Conservation (phyloP, 176 grass and related monocot genomes). For the Oryza meridionalis region DNA sequence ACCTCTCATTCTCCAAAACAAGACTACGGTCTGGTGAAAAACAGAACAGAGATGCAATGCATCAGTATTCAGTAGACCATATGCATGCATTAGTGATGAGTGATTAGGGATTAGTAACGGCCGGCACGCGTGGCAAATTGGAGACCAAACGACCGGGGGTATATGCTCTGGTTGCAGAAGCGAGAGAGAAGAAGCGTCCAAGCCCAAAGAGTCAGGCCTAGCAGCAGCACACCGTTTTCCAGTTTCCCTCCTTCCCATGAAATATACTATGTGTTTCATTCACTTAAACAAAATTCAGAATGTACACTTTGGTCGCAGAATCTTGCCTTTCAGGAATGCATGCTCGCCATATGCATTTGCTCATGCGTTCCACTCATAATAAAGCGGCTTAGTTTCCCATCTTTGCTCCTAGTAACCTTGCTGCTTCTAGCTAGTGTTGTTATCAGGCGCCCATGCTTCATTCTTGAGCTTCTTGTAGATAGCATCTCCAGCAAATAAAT, state of each 20-base stretch:
- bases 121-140: background rate
- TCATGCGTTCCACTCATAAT: background rate
- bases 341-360: conserved; percentile 19
- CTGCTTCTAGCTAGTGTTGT: background rate
- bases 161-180: background rate
- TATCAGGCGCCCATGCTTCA: background rate
- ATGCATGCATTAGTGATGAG: no score
- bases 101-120: no score
- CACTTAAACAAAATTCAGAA: background rate
- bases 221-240: background rate
- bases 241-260: background rate
- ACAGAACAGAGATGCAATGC: background rate
- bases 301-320: conserved; percentile 13
- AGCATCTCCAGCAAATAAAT: background rate
- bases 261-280: background rate
- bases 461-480: background rate
- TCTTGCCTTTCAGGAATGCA: conserved; percentile 25
- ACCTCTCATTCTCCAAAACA: background rate
- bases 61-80: no score
- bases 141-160: background rate
- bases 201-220: no score
- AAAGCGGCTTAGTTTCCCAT: background rate
- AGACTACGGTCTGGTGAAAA: background rate
- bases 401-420: background rate
- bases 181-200: conserved; percentile 1